Percentiles rank a stretch among this genome's conserved stretches.
Conservation (phyloP, 1,284 basidiomycete species). For the Austroboletus niveus region DNA sequence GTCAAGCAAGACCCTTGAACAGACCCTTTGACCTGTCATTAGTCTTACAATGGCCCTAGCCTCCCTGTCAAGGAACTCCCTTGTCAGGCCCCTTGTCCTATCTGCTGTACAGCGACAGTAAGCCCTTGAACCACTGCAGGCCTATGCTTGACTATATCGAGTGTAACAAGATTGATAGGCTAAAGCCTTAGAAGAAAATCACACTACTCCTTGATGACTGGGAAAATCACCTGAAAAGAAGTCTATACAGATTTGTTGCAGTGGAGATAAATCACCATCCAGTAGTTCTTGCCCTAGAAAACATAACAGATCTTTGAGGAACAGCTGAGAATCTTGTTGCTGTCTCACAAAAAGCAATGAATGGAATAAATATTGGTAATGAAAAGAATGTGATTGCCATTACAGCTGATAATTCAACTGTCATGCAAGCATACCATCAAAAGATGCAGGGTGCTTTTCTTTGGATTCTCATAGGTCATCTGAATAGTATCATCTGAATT, state of each 20-base stretch:
- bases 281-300: neutral
- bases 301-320: neutral
- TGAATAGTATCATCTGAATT: neutral
- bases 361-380: constrained; percentile 12
- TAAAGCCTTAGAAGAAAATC: neutral
- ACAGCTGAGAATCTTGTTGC: constrained; percentile 3
- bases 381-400: constrained; percentile 2
- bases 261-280: constrained; percentile 1
- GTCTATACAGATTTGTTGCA: constrained; percentile 7
- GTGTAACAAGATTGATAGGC: no score
- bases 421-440: constrained; percentile 12
- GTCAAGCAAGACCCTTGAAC: no score
- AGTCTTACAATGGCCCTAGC: no score
- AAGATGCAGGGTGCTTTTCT: constrained; percentile 9
- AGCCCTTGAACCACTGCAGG: no score
- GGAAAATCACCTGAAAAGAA: constrained; percentile 8
- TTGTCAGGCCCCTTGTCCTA: no score
- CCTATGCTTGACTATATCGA: no score
- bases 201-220: constrained; percentile 6
- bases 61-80: no score
- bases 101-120: no score
- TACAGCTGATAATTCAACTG: neutral
- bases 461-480: neutral
- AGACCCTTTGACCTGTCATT: no score
- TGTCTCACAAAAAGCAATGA: neutral